Conservation (phyloP, 345 rosid species). For the Mallotus nudiflorus region DNA sequence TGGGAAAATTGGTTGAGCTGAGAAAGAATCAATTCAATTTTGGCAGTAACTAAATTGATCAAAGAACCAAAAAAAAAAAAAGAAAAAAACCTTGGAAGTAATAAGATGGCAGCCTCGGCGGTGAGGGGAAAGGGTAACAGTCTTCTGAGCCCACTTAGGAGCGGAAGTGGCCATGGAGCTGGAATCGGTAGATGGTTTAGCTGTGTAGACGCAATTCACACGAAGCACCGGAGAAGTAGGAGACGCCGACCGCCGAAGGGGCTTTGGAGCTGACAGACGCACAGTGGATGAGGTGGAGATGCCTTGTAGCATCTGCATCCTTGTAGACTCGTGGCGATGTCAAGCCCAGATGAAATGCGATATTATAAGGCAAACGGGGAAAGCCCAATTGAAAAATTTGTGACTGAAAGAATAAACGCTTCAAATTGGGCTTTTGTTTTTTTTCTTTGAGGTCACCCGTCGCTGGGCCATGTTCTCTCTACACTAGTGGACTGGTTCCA, state of each 20-base stretch:
- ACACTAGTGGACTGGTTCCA: no score
- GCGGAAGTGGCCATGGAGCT: conserved; percentile 48
- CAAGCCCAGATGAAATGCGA: conserved; percentile 14
- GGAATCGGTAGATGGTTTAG: conserved; percentile 35
- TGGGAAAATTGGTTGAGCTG: no score
- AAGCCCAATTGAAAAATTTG: no score
- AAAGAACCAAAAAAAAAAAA: neutral
- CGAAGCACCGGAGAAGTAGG: conserved; percentile 14
- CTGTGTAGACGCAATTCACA: conserved; percentile 43
- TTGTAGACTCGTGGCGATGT: neutral
- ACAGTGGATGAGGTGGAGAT: conserved; percentile 22
- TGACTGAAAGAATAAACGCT: no score
- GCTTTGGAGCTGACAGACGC: conserved; percentile 27
- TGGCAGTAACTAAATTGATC: no score
- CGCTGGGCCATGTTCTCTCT: no score
- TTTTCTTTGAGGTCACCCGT: no score
- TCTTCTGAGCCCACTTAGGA: conserved; percentile 95
- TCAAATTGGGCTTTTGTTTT: no score
- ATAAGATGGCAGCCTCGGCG: conserved; percentile 93
- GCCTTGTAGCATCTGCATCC: neutral
- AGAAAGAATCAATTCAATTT: no score
- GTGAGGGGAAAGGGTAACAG: conserved; percentile 70
- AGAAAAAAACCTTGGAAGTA: conserved; percentile 64
- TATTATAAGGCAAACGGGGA: no score
- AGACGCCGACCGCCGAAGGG: conserved; percentile 1